phyloP scores from a whole-genome alignment of 495 filamentous ascomycete species.

The Physcia stellaris region DNA sequence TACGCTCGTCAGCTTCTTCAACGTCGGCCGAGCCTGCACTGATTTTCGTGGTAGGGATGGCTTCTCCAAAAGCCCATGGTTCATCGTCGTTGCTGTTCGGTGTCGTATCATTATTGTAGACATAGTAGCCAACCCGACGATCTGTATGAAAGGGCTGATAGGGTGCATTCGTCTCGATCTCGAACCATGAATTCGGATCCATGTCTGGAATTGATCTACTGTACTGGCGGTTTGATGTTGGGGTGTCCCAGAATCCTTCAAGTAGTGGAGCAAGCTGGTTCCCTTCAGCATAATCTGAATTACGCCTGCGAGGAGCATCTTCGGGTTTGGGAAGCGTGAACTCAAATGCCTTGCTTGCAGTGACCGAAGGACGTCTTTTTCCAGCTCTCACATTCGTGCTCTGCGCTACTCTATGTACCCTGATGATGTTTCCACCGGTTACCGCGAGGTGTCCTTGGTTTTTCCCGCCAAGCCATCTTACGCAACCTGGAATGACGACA shows the following conservation, averaged over 20 bases:
- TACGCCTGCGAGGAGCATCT: neutral
- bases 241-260: conserved; percentile 13
- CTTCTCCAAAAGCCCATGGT: conserved; percentile 61
- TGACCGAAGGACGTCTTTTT: conserved; percentile 36
- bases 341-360: conserved; percentile 47
- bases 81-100: conserved; percentile 14
- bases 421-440: conserved; percentile 48
- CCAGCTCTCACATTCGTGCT: conserved; percentile 20
- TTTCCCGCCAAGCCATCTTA: conserved; percentile 40
- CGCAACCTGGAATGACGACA: conserved; percentile 33
- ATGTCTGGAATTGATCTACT: conserved; percentile 20
- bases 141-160: conserved; percentile 90
- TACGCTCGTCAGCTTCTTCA: conserved; percentile 39
- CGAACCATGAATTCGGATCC: conserved; percentile 61
- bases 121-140: conserved; percentile 55
- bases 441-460: conserved; percentile 36
- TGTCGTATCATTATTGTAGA: conserved; percentile 29
- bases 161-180: conserved; percentile 84
- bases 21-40: conserved; percentile 36
- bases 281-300: neutral
- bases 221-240: neutral
- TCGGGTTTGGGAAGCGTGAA: conserved; percentile 35
- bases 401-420: conserved; percentile 43
- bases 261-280: neutral
- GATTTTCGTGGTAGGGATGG: conserved; percentile 45